Evolutionary conservation across 1,139 yeast species (phyloP), one percentile per base, ranked within the genome.

Genomic region (Neolecta irregularis): DNA sequence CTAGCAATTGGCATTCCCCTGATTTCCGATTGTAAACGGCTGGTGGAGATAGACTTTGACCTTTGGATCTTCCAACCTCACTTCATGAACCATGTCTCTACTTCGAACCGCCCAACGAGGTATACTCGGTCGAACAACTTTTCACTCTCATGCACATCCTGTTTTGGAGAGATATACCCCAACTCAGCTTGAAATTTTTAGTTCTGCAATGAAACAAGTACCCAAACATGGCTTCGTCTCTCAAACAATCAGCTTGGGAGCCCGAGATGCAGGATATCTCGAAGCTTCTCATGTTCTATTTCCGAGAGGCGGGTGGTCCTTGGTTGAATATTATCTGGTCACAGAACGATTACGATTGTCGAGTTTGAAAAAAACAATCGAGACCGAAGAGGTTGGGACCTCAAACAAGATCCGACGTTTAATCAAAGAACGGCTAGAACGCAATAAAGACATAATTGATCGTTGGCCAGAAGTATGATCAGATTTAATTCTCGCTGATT

Each of bases 151-250:
- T 24, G 53, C 52, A 16, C 58, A 54, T 36, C 43, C 46, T 5
- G 46, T 47, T 12, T 41, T 40, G 11, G 40, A 43, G 5, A 28
- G 46, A 4, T 53, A 57, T 29, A 46, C 62, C 3, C 49, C 55
- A 5, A 16, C 42, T 3, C 64, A 62, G 44, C 51, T 52, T 35
- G 49, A 54, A 40, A 59, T 73, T 8, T 51, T 73, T 26, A 51
- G 59, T 4, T 53, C 56, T 36, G 72, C 77, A 4, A 51, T 73
- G 42, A 50, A 53, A 3, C 56, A 60, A 43, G 78, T 85, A 19
- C 93, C 93, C 1, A 48, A 55, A 35, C 61, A 56, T 39, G 96
- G 96, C 2, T 81, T 88, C 53, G 59, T 66, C 39, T 65, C 67
- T 30, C 54, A 57, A 26, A 72, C 93, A 8, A 60, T 88, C 5